Evolutionary conservation across 352 stramenopile species (phyloP), one percentile per base, ranked within the genome.

Genomic region (Phytophthora constricta): DNA sequence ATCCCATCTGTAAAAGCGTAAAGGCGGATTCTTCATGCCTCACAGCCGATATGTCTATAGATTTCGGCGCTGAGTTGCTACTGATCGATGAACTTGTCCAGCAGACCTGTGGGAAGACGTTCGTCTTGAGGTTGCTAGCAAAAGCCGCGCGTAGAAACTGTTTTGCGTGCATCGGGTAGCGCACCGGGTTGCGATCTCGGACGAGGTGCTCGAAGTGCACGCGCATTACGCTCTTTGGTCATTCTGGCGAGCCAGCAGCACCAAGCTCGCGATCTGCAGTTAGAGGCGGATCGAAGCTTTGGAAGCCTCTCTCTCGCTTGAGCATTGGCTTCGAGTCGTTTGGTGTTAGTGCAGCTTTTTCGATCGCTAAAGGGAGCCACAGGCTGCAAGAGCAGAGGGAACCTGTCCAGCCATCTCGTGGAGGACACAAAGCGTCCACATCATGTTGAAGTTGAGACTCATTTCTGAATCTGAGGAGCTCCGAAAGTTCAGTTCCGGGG

Each of bases 61-160:
- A 46, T 76, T 39, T 67, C 52, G 20, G 77, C 80, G 16, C 76
- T 19, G 43, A 72, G 58, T 25, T 78, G 56, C 69, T 67, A 84
- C 52, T 84, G 77, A 41, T 77, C 46, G 42, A 82, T 52, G 19
- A 86, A 79, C 7, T 74, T 52, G 14, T 61, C 20, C n/a, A 72
- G 52, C n/a, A n/a, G n/a, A n/a, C n/a, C n/a, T n/a, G n/a, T n/a
- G n/a, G n/a, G n/a, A n/a, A n/a, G n/a, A n/a, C n/a, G 20, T 84
- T 48, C 7, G 31, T 37, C 31, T 37, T 37, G 31, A 37, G 7
- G 31, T 37, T 37, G 31, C 31, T 37, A 11, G 13, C 31, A 1
- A 37, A 37, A 37, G 31, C 31, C 13, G 31, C 13, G 7, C 13
- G 7, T 11, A 37, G 13, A 37, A 37, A 37, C 31, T 37, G 31